phyloP scores from a whole-genome alignment of 495 filamentous ascomycete genomes.

The Aspergillus sparsus region DNA sequence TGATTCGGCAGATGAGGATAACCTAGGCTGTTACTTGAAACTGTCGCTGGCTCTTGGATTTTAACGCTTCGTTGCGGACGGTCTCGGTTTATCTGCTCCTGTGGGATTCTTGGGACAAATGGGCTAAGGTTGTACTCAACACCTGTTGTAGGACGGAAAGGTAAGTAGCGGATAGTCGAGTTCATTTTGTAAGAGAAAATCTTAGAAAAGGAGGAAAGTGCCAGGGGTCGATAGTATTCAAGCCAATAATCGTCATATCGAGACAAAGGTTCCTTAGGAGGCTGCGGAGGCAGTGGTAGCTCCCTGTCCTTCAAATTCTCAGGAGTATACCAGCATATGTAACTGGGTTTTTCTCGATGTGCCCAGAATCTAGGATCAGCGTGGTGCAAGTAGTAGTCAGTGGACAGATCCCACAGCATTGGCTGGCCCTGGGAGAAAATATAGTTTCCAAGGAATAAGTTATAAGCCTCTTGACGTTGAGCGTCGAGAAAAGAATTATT shows the following conservation, averaged over 20 bases:
- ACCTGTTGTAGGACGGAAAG: slow-evolving; percentile 67
- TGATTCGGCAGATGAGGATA: slow-evolving; percentile 11
- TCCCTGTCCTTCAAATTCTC: slow-evolving; percentile 63
- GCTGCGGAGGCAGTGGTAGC: slow-evolving; percentile 53
- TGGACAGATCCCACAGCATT: slow-evolving; percentile 95
- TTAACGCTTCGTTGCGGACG: slow-evolving; percentile 45
- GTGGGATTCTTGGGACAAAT: slow-evolving; percentile 68
- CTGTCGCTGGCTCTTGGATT: slow-evolving; percentile 44
- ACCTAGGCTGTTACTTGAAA: slow-evolving; percentile 14
- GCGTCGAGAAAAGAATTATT: slow-evolving; percentile 98
- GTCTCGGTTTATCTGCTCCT: slow-evolving; percentile 41
- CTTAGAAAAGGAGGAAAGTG: slow-evolving; percentile 82
- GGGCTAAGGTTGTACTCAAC: slow-evolving; percentile 79
- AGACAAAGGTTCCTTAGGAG: slow-evolving; percentile 57
- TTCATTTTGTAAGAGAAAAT: slow-evolving; percentile 91
- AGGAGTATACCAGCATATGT: slow-evolving; percentile 87
- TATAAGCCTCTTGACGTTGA: slow-evolving; percentile 96
- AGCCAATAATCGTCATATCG: slow-evolving; percentile 95
- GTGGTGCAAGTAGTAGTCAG: slow-evolving; percentile 97
- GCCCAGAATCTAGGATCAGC: slow-evolving; percentile 74
- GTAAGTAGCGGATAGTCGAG: slow-evolving; percentile 77
- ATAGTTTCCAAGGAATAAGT: slow-evolving; percentile 96
- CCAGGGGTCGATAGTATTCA: slow-evolving; percentile 91
- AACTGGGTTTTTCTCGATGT: slow-evolving; percentile 63
- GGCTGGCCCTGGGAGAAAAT: slow-evolving; percentile 87